Conservation (phyloP, 345 rosid genomes). For the Camelina laxa region DNA sequence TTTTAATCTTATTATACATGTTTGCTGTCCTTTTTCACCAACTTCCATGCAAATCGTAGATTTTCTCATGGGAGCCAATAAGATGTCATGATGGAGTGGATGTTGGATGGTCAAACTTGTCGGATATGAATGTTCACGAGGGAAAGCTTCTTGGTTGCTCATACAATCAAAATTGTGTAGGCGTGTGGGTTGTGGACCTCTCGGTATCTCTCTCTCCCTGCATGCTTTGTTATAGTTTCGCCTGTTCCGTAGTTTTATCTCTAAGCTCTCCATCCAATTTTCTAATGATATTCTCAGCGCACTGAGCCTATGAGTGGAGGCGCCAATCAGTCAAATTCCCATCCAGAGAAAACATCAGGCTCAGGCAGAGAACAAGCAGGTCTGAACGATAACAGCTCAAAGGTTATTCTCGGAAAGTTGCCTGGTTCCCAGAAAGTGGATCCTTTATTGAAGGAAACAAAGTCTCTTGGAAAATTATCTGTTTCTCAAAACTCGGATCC, state of each 20-base stretch:
- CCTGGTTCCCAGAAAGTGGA: constrained; percentile 61
- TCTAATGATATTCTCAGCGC: constrained; percentile 52
- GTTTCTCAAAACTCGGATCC: constrained; percentile 66
- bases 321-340: constrained; percentile 52
- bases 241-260: constrained; percentile 34
- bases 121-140: constrained; percentile 93
- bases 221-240: constrained; percentile 20
- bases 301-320: constrained; percentile 71
- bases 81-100: constrained; percentile 88
- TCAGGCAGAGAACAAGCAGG: constrained; percentile 60
- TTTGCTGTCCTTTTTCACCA: constrained; percentile 26
- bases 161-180: constrained; percentile 96
- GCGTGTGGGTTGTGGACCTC: constrained; percentile 99
- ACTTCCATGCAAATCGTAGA: constrained; percentile 51
- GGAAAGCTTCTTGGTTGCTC: constrained; percentile 99
- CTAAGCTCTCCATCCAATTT: constrained; percentile 34
- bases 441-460: constrained; percentile 71
- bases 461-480: constrained; percentile 75
- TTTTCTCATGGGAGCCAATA: constrained; percentile 98
- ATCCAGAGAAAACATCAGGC: constrained; percentile 61
- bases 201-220: constrained; percentile 60
- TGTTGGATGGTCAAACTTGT: constrained; percentile 98
- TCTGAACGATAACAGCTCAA: constrained; percentile 62
- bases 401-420: constrained; percentile 57
- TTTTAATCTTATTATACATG: constrained; percentile 20